phyloP scores from a whole-genome alignment of 2,329 filamentous ascomycete species.

The Trichoderma brevicompactum region DNA sequence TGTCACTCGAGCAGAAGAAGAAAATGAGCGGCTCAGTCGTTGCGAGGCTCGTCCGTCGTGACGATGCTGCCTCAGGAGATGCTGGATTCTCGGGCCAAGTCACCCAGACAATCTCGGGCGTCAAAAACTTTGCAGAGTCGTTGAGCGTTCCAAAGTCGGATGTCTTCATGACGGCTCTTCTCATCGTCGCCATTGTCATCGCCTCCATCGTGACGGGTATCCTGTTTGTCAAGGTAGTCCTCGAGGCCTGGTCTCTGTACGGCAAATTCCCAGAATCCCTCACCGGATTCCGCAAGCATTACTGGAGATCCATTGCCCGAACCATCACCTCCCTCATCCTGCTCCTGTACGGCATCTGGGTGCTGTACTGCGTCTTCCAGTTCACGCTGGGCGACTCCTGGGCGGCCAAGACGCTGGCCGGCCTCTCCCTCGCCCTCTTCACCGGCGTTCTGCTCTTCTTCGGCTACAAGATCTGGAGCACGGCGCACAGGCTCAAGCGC shows the following conservation, averaged over 20 bases:
- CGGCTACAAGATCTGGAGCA: constrained; percentile 78
- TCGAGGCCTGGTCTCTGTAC: constrained; percentile 90
- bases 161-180: constrained; percentile 92
- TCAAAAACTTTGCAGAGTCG: constrained; percentile 82
- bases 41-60: constrained; percentile 57
- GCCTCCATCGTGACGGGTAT: constrained; percentile 84
- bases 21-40: constrained; percentile 49
- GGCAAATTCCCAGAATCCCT: constrained; percentile 82
- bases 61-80: constrained; percentile 53
- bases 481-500: constrained; percentile 74
- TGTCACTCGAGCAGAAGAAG: constrained; percentile 69
- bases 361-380: constrained; percentile 93
- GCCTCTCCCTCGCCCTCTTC: constrained; percentile 77
- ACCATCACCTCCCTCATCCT: constrained; percentile 89
- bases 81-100: constrained; percentile 40
- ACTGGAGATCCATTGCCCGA: constrained; percentile 90
- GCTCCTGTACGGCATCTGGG: constrained; percentile 92
- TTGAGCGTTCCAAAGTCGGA: constrained; percentile 85
- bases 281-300: constrained; percentile 87
- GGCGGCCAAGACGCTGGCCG: constrained; percentile 85
- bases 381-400: constrained; percentile 93
- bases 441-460: constrained; percentile 83
- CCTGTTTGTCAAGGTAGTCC: constrained; percentile 84
- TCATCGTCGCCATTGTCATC: constrained; percentile 86
- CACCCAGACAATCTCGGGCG: constrained; percentile 65